A percentile compares a stretch with the other conserved stretches of the same genome.
phyloP scores from a whole-genome alignment of 139 green algal genomes.

The Yamagishiella unicocca region DNA sequence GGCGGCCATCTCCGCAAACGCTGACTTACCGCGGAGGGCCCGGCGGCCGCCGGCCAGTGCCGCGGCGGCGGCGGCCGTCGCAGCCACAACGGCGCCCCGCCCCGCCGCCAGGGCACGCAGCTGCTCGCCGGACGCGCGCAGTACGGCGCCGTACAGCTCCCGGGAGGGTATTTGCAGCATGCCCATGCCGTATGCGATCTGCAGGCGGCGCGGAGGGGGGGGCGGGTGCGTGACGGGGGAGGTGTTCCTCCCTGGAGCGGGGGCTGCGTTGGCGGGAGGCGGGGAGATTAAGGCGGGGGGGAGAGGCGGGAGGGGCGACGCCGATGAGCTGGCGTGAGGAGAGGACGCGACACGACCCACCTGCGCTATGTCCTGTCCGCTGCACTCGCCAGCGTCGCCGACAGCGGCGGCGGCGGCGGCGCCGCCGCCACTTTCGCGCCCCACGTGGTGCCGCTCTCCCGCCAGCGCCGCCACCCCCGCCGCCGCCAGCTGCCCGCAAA shows the following conservation, averaged over 20 bases:
- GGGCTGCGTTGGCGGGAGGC: too few species aligned
- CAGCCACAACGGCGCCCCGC: not conserved
- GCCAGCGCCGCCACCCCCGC: not conserved
- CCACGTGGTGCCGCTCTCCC: not conserved
- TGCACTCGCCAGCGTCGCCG: not conserved
- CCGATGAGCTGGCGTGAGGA: too few species aligned
- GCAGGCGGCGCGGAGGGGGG: too few species aligned
- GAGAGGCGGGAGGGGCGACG: too few species aligned
- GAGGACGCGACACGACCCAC: not conserved
- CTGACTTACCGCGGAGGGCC: not conserved
- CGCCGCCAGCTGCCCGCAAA: not conserved
- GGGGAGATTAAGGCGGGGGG: too few species aligned
- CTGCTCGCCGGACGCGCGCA: not conserved
- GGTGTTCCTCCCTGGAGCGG: too few species aligned
- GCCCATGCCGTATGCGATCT: conserved; percentile 44
- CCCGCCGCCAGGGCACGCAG: not conserved
- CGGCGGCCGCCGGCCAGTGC: not conserved
- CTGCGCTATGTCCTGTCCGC: conserved; percentile 2
- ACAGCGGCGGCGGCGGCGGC: not conserved
- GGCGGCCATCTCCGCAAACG: not conserved
- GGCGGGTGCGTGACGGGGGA: too few species aligned
- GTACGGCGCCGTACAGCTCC: conserved; percentile 19
- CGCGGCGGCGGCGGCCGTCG: not conserved
- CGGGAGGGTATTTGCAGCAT: not conserved
- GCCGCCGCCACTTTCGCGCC: not conserved